phyloP scores from a whole-genome alignment of 2,329 filamentous ascomycete species.

The Apiospora koreana region DNA sequence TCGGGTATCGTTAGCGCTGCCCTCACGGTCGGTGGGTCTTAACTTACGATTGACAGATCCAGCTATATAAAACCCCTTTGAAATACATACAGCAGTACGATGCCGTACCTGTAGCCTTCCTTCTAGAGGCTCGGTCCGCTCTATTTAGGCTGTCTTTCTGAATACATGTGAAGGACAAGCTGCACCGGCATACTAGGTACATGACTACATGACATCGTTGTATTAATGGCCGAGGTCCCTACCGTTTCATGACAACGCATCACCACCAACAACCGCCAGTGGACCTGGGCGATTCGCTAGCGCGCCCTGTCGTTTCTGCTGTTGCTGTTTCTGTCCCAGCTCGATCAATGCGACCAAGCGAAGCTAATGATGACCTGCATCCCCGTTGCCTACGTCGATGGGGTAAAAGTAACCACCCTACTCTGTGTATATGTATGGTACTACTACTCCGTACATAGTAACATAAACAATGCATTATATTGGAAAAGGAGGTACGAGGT shows the following conservation, averaged over 20 bases:
- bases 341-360: background rate
- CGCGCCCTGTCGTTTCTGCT: background rate
- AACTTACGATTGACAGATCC: background rate
- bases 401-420: background rate
- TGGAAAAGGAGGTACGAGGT: background rate
- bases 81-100: too few relatives aligned
- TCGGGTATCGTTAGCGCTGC: background rate
- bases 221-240: background rate
- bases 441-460: background rate
- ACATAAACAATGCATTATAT: background rate
- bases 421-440: too few relatives aligned
- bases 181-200: too few relatives aligned
- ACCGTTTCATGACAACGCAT: slow-evolving; percentile 3
- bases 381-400: background rate
- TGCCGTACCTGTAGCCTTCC: too few relatives aligned
- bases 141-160: too few relatives aligned
- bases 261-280: background rate
- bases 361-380: slow-evolving; percentile 1
- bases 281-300: background rate
- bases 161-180: too few relatives aligned
- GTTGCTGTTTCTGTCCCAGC: background rate
- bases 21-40: too few relatives aligned
- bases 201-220: too few relatives aligned
- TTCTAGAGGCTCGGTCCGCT: too few relatives aligned
- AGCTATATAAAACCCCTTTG: background rate